Conservation (phyloP, 257 asterid genomes). For the Craterostigma plantagineum region DNA sequence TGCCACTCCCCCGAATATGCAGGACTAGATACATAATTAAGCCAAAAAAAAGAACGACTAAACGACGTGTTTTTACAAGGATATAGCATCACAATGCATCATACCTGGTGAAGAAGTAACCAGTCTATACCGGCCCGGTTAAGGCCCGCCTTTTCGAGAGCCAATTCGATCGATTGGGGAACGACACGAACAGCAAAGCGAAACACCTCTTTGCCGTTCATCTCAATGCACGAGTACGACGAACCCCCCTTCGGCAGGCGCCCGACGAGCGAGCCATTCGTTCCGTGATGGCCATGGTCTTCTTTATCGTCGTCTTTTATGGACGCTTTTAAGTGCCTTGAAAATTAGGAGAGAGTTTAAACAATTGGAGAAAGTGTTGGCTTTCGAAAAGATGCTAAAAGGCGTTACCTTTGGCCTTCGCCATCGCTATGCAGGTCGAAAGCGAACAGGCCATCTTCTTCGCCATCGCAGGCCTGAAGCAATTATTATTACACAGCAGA, state of each 20-base stretch:
- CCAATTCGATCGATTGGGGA: slow-evolving; percentile 80
- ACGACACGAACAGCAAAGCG: slow-evolving; percentile 86
- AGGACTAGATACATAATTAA: too few species aligned
- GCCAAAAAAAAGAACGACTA: too few species aligned
- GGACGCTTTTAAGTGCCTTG: slow-evolving; percentile 46
- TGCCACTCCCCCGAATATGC: too few species aligned
- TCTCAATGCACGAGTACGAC: slow-evolving; percentile 67
- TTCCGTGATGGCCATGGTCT: slow-evolving; percentile 24
- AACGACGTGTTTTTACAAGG: too few species aligned
- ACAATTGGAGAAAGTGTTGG: too few species aligned
- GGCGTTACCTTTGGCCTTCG: slow-evolving; percentile 53
- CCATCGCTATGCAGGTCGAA: slow-evolving; percentile 85
- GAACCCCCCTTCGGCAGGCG: slow-evolving; percentile 33
- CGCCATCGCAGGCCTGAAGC: slow-evolving; percentile 57
- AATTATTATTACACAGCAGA: too few species aligned
- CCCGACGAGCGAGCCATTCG: slow-evolving; percentile 55
- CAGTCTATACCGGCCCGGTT: slow-evolving; percentile 61
- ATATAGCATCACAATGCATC: too few species aligned
- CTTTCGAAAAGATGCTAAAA: too few species aligned
- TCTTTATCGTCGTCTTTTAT: slow-evolving; percentile 33
- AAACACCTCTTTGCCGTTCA: slow-evolving; percentile 99
- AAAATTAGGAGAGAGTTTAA: background rate
- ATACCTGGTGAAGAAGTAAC: slow-evolving; percentile 96
- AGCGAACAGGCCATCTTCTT: slow-evolving; percentile 56
- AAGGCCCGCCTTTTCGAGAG: slow-evolving; percentile 71